A percentile compares a stretch with the other conserved stretches of the same genome.
Conservation (phyloP, 305 asterid genomes). For the Solanum hybrid region DNA sequence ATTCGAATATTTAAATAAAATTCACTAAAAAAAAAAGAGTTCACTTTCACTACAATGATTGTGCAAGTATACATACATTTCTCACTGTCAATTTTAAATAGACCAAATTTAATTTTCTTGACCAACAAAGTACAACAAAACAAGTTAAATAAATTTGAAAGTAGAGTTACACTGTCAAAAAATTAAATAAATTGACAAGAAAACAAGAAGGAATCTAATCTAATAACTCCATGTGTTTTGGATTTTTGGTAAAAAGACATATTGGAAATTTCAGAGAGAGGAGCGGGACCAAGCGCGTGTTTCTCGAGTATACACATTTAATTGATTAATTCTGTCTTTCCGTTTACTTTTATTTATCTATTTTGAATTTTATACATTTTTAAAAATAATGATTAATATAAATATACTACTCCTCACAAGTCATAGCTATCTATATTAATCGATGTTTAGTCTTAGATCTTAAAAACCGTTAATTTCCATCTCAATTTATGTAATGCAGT, state of each 20-base stretch:
- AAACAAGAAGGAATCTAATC: slow-evolving; percentile 2
- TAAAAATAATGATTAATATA: too few relatives aligned
- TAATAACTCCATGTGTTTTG: not conserved
- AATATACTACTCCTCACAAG: not conserved
- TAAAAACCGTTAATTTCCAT: not conserved
- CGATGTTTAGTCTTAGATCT: too few relatives aligned
- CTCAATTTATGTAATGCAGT: not conserved
- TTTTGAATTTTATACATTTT: not conserved
- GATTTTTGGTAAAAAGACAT: not conserved
- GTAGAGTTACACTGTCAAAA: not conserved
- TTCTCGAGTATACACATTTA: not conserved
- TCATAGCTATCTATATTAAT: too few relatives aligned
- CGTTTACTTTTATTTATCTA: not conserved
- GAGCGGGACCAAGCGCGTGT: not conserved
- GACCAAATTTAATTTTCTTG: not conserved
- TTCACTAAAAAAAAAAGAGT: not conserved
- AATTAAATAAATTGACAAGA: not conserved
- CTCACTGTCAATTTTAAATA: not conserved
- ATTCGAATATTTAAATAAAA: not conserved
- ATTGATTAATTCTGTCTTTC: not conserved
- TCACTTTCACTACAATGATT: not conserved
- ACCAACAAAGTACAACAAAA: not conserved
- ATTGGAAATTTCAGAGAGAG: not conserved
- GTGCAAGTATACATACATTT: not conserved
- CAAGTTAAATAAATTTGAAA: not conserved